These are phyloP conservation scores for Tilletia horrida DNA, from an alignment of 1,284 basidiomycete genomes.

Conservation along the genomic window DNA sequence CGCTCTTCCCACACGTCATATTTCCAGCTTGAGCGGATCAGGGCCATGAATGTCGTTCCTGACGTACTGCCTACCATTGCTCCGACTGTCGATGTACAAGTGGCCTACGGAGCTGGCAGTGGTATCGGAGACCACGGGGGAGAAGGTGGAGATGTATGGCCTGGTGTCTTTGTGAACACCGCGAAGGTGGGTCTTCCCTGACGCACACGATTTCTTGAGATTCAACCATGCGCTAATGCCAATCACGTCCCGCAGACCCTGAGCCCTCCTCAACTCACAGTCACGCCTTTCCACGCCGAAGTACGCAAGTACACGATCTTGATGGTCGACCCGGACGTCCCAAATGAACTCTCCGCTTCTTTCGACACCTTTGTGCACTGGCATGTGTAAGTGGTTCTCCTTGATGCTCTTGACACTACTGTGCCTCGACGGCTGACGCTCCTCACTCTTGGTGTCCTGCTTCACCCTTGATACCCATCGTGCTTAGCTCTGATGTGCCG, in stretches of 20 bases:
- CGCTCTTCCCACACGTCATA: too few species aligned
- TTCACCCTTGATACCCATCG: too few species aligned
- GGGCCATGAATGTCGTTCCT: conserved; percentile 84
- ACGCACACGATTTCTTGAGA: neutral
- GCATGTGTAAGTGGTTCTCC: conserved; percentile 60
- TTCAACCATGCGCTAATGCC: neutral
- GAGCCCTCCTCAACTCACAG: conserved; percentile 65
- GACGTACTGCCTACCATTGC: conserved; percentile 73
- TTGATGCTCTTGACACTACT: neutral
- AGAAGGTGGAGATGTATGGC: conserved; percentile 64
- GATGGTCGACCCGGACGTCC: conserved; percentile 85
- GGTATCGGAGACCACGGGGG: conserved; percentile 54
- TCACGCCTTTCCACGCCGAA: conserved; percentile 75
- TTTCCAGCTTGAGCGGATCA: conserved; percentile 70
- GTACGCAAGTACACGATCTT: conserved; percentile 80
- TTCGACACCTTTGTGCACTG: conserved; percentile 80
- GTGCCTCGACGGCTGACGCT: too few species aligned
- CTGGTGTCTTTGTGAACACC: conserved; percentile 59
- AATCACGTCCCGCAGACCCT: conserved; percentile 61
- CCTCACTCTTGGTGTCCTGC: too few species aligned
- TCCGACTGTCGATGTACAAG: conserved; percentile 70
- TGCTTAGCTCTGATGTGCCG: conserved; percentile 56
- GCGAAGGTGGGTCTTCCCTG: conserved; percentile 3
- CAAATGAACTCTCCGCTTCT: conserved; percentile 65
- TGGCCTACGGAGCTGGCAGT: conserved; percentile 61